These are phyloP conservation scores for Termitomyces sp. DNA, from an alignment of 768 basidiomycete species.

Conservation along the genomic window DNA sequence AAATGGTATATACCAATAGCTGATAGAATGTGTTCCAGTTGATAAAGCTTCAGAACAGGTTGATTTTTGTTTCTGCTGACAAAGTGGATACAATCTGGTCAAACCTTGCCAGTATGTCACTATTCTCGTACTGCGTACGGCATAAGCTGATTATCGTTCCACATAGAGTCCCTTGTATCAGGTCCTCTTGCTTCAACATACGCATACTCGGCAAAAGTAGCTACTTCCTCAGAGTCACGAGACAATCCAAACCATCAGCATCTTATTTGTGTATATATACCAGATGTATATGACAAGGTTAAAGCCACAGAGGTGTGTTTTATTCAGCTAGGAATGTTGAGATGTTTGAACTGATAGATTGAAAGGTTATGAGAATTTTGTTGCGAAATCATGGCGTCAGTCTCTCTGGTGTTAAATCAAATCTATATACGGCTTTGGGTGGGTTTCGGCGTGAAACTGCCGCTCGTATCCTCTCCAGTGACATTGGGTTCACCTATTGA, in stretches of 20 bases:
- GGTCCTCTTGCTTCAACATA: slow-evolving; percentile 57
- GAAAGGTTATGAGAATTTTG: slow-evolving; percentile 64
- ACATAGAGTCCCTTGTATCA: slow-evolving; percentile 53
- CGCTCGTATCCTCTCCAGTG: background rate
- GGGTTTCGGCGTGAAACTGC: background rate
- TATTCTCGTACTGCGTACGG: background rate
- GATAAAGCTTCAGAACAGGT: slow-evolving; percentile 32
- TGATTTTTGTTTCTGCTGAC: slow-evolving; percentile 57
- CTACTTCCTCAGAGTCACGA: slow-evolving; percentile 46
- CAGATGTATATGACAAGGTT: slow-evolving; percentile 63
- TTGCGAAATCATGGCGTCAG: slow-evolving; percentile 59
- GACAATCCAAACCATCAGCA: slow-evolving; percentile 50
- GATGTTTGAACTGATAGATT: background rate
- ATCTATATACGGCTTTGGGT: slow-evolving; percentile 65
- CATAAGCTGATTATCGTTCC: background rate
- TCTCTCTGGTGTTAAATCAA: slow-evolving; percentile 64
- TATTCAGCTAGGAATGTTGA: background rate
- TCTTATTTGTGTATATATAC: slow-evolving; percentile 66
- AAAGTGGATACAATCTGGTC: slow-evolving; percentile 62
- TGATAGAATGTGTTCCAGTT: background rate
- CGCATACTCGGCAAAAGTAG: slow-evolving; percentile 56
- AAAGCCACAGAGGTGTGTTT: slow-evolving; percentile 43
- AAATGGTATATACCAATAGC: slow-evolving; percentile 52
- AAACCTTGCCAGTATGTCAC: slow-evolving; percentile 44
- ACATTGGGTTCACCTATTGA: background rate